phyloP scores from a whole-genome alignment of 768 basidiomycete species.

The Russula dissimulans region DNA sequence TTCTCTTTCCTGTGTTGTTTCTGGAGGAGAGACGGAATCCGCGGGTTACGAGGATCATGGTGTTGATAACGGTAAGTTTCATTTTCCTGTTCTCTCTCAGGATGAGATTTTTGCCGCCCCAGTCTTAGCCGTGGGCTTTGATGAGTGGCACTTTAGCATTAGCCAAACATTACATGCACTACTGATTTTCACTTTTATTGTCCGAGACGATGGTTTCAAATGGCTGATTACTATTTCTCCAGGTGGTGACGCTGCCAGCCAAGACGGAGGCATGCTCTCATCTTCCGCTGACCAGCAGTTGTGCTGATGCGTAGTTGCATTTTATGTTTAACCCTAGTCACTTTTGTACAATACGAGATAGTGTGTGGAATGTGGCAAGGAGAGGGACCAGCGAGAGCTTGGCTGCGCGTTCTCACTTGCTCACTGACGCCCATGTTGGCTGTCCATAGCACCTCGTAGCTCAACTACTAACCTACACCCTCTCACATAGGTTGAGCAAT shows the following conservation, averaged over 20 bases:
- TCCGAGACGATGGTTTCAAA: not conserved
- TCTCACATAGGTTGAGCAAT: constrained; percentile 15
- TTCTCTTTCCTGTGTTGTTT: not conserved
- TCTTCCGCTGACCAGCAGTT: not conserved
- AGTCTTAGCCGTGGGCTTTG: constrained; percentile 21
- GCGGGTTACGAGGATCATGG: not conserved
- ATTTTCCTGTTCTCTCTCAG: not conserved
- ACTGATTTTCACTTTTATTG: constrained; percentile 7
- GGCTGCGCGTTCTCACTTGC: not conserved
- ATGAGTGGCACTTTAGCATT: constrained; percentile 19
- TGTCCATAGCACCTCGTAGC: not conserved
- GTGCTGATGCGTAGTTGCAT: no score
- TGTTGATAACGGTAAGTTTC: not conserved
- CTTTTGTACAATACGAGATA: constrained; percentile 3
- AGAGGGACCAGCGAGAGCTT: not conserved
- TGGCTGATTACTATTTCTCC: not conserved
- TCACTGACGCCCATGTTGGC: constrained; percentile 11
- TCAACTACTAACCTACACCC: constrained; percentile 10
- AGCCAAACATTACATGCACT: constrained; percentile 21
- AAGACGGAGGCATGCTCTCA: no score
- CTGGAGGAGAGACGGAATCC: not conserved
- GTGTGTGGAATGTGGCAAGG: not conserved
- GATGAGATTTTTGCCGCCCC: constrained; percentile 21
- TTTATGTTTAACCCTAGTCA: not conserved
- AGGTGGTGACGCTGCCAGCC: not conserved